Evolutionary conservation across 768 basidiomycete genomes (phyloP).

Genomic region (Mycena polygramma): DNA sequence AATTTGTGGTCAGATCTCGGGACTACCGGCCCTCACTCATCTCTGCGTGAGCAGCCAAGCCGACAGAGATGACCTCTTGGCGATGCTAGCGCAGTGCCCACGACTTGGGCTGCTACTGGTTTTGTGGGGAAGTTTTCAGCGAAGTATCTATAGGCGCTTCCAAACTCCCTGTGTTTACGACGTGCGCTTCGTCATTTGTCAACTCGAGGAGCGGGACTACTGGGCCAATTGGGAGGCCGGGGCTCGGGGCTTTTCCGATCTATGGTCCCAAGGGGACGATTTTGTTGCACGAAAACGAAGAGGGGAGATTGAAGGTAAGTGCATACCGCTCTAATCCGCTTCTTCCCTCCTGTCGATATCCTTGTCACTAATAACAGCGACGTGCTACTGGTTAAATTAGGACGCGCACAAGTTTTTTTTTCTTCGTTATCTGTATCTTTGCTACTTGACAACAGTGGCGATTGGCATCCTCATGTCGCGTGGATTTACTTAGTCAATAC

Average conservation of each 20-base stretch:
- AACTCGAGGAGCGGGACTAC: background rate
- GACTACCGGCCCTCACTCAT: background rate
- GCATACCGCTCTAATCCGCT: no score
- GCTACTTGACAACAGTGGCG: no score
- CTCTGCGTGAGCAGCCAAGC: background rate
- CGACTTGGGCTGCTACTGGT: background rate
- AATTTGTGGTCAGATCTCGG: background rate
- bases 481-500: no score
- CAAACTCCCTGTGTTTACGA: background rate
- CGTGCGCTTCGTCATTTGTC: slow-evolving; percentile 2
- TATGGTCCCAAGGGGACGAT: background rate
- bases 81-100: background rate
- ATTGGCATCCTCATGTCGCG: no score
- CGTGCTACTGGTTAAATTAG: no score
- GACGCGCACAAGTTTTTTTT: no score
- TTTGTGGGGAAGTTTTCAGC: background rate
- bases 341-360: no score
- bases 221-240: background rate
- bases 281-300: background rate
- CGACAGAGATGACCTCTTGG: background rate
- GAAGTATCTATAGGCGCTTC: background rate
- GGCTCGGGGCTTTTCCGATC: background rate
- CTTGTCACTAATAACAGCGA: no score
- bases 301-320: background rate
- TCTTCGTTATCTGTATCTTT: no score